Conservation (phyloP, 148 eudicot species). For the Camellia lanceoleosa region DNA sequence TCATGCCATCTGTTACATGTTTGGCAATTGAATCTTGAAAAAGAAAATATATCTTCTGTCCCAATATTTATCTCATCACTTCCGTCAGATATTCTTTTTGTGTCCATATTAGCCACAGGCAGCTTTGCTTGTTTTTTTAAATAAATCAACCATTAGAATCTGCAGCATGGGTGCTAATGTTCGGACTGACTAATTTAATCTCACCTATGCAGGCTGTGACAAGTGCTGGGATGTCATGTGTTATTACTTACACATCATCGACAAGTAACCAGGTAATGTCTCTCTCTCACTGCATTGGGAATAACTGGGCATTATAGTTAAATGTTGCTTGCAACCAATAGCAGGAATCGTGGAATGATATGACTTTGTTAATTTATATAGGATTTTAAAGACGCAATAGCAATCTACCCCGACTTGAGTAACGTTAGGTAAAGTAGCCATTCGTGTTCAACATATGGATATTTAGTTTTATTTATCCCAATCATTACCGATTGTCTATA, state of each 20-base stretch:
- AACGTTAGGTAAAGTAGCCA: constrained; percentile 51
- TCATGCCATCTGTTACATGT: not conserved
- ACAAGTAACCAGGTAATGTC: constrained; percentile 71
- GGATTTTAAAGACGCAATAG: constrained; percentile 86
- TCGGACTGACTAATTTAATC: not conserved
- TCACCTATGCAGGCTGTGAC: constrained; percentile 73
- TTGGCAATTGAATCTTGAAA: not conserved
- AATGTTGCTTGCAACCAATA: not conserved
- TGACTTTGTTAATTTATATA: constrained; percentile 18
- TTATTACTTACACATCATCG: constrained; percentile 79
- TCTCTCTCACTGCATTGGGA: not conserved
- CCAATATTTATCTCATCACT: not conserved
- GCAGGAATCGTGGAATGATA: not conserved
- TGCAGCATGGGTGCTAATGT: not conserved
- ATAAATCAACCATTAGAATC: not conserved
- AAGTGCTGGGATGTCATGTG: constrained; percentile 89
- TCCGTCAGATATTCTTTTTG: not conserved
- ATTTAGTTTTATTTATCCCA: not conserved
- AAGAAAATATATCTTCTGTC: not conserved
- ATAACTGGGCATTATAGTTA: not conserved
- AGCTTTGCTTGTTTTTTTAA: not conserved
- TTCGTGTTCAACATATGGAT: not conserved
- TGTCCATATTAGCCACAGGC: not conserved
- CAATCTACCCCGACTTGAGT: constrained; percentile 79
- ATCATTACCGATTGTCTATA: not conserved